These are phyloP conservation scores for Cryptosporidium andersoni DNA, from an alignment of 169 alveolate genomes.

Conservation along the genomic window DNA sequence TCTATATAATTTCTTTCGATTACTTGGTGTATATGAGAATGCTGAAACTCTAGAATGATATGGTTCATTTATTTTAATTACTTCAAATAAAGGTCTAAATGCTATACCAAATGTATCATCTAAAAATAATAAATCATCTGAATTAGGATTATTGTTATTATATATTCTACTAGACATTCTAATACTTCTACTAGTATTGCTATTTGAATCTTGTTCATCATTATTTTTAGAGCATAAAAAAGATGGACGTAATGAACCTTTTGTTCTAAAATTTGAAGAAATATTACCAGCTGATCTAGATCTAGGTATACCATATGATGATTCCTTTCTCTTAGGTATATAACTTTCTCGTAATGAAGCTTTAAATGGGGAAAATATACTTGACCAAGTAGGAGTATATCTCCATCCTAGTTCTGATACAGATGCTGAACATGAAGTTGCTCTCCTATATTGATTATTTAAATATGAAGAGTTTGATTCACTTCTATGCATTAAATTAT, in stretches of 20 bases:
- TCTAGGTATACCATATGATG: conserved; percentile 33
- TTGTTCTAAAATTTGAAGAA: conserved; percentile 39
- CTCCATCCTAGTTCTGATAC: conserved; percentile 12
- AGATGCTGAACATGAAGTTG: conserved; percentile 12
- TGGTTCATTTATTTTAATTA: background rate
- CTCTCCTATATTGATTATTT: conserved; percentile 27
- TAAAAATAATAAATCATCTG: conserved; percentile 20
- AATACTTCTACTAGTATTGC: background rate
- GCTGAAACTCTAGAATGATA: conserved; percentile 27
- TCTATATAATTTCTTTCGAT: background rate
- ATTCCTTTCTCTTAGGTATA: background rate
- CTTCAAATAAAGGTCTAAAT: conserved; percentile 25
- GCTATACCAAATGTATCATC: conserved; percentile 26
- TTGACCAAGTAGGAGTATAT: conserved; percentile 45
- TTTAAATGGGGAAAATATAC: conserved; percentile 44
- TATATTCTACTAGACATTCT: background rate
- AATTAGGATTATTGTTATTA: background rate
- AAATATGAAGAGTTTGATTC: conserved; percentile 32
- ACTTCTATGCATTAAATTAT: conserved; percentile 34
- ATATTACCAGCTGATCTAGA: conserved; percentile 44
- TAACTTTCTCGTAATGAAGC: background rate
- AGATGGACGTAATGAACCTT: conserved; percentile 49
- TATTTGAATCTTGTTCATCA: conserved; percentile 1
- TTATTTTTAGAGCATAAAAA: conserved; percentile 6
- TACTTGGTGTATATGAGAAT: conserved; percentile 10